Evolutionary conservation across 2,329 filamentous ascomycete species (phyloP), one percentile per base, ranked within the genome.

Genomic region (Hymenoscyphus albidus): DNA sequence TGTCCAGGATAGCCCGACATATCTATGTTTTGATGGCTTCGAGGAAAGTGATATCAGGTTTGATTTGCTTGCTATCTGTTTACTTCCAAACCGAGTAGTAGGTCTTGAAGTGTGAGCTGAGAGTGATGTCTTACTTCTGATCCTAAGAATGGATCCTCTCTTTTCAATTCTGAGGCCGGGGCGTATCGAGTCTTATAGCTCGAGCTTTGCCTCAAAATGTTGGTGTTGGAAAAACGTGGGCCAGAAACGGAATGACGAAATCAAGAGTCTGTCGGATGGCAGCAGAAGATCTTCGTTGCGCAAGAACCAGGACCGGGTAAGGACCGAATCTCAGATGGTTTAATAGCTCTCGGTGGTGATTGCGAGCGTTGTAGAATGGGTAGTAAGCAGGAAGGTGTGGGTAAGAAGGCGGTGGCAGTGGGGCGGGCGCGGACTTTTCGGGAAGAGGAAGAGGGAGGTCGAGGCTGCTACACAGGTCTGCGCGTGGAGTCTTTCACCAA

Each of bases 1-100:
- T 80, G 76, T 65, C 82, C 81, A 69, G 84, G 85, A 75, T 87
- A 89, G 73, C 85, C 86, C 70, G 87, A 88, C 87, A 89, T 89
- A n/a, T 63, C 64, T 67, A 27, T 58, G 55, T 4, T 39, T 27
- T 51, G 14, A n/a, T 61, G 27, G 39, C 58, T n/a, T 55, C 18
- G 10, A 61, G 22, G 18, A 39, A 58, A 58, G 59, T 14, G 44
- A 65, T 54, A 31, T 42, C 58, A 57, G 48, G 54, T 55, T 39
- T 48, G 62, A 18, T 55, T 62, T 67, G 65, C 16, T 63, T 62
- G 58, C 64, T 59, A 56, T 38, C 64, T 63, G 69, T 64, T 58
- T 12, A 22, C 48, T n/a, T 54, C 48, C 18, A 3, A 54, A 22
- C 3, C 13, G 48, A 54, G 48, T 54, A 18, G 22, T 27, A 27